These are phyloP conservation scores for Pseudogymnoascus sp. DNA, from an alignment of 2,329 filamentous ascomycete genomes.

Conservation along the genomic window DNA sequence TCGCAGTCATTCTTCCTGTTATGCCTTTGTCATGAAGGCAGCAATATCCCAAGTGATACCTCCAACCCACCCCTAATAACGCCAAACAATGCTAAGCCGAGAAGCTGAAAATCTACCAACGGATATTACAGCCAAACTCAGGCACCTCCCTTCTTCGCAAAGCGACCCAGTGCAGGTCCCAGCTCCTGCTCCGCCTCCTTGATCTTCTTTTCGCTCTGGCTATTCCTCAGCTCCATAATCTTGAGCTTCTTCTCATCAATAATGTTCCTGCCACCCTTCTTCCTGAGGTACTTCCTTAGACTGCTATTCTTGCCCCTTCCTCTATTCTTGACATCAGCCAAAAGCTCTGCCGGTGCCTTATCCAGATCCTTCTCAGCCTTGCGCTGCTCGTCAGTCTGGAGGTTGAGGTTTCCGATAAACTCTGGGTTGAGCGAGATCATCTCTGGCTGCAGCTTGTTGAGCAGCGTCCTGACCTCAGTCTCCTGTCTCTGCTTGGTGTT, in stretches of 20 bases:
- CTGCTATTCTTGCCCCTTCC: constrained; percentile 85
- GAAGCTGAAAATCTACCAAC: background rate
- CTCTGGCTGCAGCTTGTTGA: constrained; percentile 92
- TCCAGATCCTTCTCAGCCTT: constrained; percentile 74
- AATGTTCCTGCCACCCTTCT: constrained; percentile 86
- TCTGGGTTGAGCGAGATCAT: constrained; percentile 95
- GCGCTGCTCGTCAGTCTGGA: constrained; percentile 68
- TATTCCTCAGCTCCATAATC: constrained; percentile 71
- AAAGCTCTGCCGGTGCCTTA: constrained; percentile 47
- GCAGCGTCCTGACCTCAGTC: constrained; percentile 74
- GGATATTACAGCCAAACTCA: constrained; percentile 1
- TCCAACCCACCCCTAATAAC: background rate
- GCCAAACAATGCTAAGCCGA: constrained; percentile 6
- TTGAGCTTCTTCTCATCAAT: constrained; percentile 90
- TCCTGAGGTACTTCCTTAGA: constrained; percentile 77
- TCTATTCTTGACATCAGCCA: constrained; percentile 61
- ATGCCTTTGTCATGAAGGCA: constrained; percentile 1
- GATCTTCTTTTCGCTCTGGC: constrained; percentile 56
- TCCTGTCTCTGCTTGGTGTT: constrained; percentile 88
- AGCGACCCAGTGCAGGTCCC: constrained; percentile 78
- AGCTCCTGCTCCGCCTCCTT: constrained; percentile 63
- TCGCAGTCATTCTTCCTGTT: constrained; percentile 2
- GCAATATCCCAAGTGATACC: background rate
- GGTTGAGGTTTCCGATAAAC: constrained; percentile 80
- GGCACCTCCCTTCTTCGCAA: constrained; percentile 55